These are phyloP conservation scores for Neurospora pannonica DNA, from an alignment of 495 filamentous ascomycete genomes.

Conservation along the genomic window DNA sequence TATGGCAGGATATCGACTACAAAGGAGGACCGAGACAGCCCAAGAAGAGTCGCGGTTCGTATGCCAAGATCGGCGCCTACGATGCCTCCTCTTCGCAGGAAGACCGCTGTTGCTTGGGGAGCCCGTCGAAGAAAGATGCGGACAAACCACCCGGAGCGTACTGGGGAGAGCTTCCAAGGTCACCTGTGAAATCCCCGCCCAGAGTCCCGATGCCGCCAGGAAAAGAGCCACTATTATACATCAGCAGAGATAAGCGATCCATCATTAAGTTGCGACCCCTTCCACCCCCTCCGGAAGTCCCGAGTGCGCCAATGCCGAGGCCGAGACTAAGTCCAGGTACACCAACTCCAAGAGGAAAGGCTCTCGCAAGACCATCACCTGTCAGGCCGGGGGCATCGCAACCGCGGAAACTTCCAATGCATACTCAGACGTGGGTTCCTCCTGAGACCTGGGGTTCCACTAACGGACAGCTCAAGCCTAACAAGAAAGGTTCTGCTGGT, in stretches of 20 bases:
- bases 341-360: background rate
- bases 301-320: slow-evolving; percentile 1
- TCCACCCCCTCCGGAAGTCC: background rate
- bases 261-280: slow-evolving; percentile 5
- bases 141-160: slow-evolving; percentile 5
- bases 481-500: background rate
- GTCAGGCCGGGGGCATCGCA: background rate
- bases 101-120: slow-evolving; percentile 8
- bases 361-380: background rate
- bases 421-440: background rate
- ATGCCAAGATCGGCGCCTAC: background rate
- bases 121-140: slow-evolving; percentile 4
- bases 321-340: background rate
- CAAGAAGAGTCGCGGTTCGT: slow-evolving; percentile 2
- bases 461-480: background rate
- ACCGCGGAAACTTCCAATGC: background rate
- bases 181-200: slow-evolving; percentile 1
- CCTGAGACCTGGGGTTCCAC: background rate
- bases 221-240: background rate
- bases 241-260: background rate
- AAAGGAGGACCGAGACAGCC: background rate
- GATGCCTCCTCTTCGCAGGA: slow-evolving; percentile 1
- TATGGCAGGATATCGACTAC: slow-evolving; percentile 2
- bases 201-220: background rate
- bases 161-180: slow-evolving; percentile 5